Percentiles rank a stretch among this genome's conserved stretches.
phyloP scores from a whole-genome alignment of 83 land plant species.

The Diphasiastrum complanatum region DNA sequence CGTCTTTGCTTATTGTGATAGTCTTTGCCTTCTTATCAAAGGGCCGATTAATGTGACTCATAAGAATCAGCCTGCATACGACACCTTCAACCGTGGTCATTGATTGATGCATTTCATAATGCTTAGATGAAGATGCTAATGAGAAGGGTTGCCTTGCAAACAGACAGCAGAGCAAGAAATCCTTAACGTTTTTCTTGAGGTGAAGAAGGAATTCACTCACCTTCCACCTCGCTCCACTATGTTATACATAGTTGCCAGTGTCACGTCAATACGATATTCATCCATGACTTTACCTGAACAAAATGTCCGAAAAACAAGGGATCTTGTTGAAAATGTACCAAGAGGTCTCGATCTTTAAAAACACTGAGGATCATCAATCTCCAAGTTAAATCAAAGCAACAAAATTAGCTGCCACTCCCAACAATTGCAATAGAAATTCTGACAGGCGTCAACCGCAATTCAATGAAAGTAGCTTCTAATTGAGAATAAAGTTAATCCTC shows the following conservation, averaged over 20 bases:
- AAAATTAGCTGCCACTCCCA: too few relatives aligned
- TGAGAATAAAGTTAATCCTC: too few relatives aligned
- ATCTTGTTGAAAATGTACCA: neutral
- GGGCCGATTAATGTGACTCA: conserved; percentile 49
- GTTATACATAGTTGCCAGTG: conserved; percentile 55
- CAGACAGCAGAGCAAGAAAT: neutral
- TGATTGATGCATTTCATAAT: too few relatives aligned
- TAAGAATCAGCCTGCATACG: conserved; percentile 39
- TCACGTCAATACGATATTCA: conserved; percentile 50
- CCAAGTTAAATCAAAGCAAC: too few relatives aligned
- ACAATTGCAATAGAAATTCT: too few relatives aligned
- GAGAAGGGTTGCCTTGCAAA: neutral
- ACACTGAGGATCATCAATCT: neutral
- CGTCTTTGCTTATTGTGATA: conserved; percentile 33
- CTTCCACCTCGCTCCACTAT: conserved; percentile 56
- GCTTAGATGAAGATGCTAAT: too few relatives aligned
- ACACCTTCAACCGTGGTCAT: neutral
- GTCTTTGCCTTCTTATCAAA: conserved; percentile 45
- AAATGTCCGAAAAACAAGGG: neutral
- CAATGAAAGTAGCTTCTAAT: too few relatives aligned
- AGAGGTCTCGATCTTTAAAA: conserved; percentile 7
- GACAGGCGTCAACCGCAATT: too few relatives aligned
- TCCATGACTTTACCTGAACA: conserved; percentile 42
- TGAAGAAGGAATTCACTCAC: conserved; percentile 19
- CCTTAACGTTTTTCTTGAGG: too few relatives aligned